These are phyloP conservation scores for Ophiostoma fasciatum DNA, from an alignment of 2,329 filamentous ascomycete species.

Conservation along the genomic window DNA sequence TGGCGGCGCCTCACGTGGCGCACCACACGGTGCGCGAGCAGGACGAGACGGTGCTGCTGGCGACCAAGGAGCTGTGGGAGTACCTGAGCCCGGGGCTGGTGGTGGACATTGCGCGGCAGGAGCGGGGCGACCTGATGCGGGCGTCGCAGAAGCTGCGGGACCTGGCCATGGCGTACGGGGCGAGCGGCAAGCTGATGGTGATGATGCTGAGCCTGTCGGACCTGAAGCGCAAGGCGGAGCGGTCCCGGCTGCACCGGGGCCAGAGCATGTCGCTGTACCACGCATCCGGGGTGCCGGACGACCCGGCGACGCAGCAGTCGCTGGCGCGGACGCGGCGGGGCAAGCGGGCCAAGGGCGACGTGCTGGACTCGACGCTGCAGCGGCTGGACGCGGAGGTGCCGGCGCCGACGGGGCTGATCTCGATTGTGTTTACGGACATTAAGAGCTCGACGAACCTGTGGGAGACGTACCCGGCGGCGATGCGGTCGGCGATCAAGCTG, in stretches of 20 bases:
- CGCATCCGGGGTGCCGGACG: slow-evolving; percentile 56
- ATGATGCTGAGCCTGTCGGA: slow-evolving; percentile 95
- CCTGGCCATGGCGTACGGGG: slow-evolving; percentile 87
- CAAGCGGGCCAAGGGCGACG: slow-evolving; percentile 46
- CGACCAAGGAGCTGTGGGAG: slow-evolving; percentile 89
- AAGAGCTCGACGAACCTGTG: slow-evolving; percentile 94
- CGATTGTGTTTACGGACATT: slow-evolving; percentile 96
- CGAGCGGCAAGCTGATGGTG: slow-evolving; percentile 92
- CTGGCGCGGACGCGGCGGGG: slow-evolving; percentile 47
- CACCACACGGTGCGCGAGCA: slow-evolving; percentile 69
- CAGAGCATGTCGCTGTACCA: slow-evolving; percentile 78
- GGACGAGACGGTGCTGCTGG: slow-evolving; percentile 86
- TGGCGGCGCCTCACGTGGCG: slow-evolving; percentile 74
- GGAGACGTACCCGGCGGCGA: slow-evolving; percentile 89
- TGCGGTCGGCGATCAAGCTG: slow-evolving; percentile 92
- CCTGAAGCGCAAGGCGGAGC: slow-evolving; percentile 66
- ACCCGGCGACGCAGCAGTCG: slow-evolving; percentile 42
- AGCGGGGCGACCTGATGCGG: slow-evolving; percentile 81
- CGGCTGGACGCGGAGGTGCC: slow-evolving; percentile 82
- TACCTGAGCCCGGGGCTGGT: slow-evolving; percentile 80
- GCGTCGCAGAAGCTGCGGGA: slow-evolving; percentile 90
- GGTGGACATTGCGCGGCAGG: slow-evolving; percentile 78
- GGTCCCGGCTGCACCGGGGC: slow-evolving; percentile 56
- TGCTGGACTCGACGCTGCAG: slow-evolving; percentile 75
- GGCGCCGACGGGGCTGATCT: slow-evolving; percentile 77